These are phyloP conservation scores for Phylloporus rhodoxanthus DNA, from an alignment of 768 basidiomycete genomes.

Conservation along the genomic window DNA sequence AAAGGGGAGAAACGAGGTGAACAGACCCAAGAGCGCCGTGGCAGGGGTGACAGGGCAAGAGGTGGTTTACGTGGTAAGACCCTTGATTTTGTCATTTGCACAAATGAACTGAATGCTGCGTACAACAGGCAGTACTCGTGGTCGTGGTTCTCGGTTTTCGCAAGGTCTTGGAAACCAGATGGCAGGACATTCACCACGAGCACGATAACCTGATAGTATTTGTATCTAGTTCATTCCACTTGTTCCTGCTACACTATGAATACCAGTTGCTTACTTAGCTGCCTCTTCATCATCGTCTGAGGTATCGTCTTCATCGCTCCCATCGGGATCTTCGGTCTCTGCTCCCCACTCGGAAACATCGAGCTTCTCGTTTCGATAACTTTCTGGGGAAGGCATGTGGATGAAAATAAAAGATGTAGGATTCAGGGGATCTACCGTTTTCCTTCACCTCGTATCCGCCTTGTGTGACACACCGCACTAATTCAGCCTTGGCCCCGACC, in stretches of 20 bases:
- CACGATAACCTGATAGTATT: conserved; percentile 13
- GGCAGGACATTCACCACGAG: conserved; percentile 34
- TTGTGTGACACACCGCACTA: conserved; percentile 66
- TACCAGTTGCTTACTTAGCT: conserved; percentile 1
- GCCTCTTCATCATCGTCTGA: conserved; percentile 11
- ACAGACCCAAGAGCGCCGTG: conserved; percentile 70
- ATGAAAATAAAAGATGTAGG: background rate
- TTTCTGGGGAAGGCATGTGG: conserved; percentile 35
- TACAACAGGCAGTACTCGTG: conserved; percentile 53
- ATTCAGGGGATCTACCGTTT: conserved; percentile 42
- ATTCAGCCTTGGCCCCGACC: conserved; percentile 63
- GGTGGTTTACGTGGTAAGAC: conserved; percentile 54
- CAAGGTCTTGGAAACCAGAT: conserved; percentile 82
- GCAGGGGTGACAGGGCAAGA: conserved; percentile 57
- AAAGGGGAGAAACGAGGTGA: conserved; percentile 79
- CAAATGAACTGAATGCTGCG: background rate
- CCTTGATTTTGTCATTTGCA: background rate
- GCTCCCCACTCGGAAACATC: conserved; percentile 53
- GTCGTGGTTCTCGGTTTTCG: conserved; percentile 74
- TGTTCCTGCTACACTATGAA: conserved; percentile 1
- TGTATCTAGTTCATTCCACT: background rate
- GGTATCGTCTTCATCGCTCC: conserved; percentile 19
- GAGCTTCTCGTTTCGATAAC: conserved; percentile 49
- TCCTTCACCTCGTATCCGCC: conserved; percentile 68
- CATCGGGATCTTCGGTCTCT: conserved; percentile 24